Evolutionary conservation across 352 stramenopile genomes (phyloP), one percentile per base, ranked within the genome.

Genomic region (Pythium dissimile): DNA sequence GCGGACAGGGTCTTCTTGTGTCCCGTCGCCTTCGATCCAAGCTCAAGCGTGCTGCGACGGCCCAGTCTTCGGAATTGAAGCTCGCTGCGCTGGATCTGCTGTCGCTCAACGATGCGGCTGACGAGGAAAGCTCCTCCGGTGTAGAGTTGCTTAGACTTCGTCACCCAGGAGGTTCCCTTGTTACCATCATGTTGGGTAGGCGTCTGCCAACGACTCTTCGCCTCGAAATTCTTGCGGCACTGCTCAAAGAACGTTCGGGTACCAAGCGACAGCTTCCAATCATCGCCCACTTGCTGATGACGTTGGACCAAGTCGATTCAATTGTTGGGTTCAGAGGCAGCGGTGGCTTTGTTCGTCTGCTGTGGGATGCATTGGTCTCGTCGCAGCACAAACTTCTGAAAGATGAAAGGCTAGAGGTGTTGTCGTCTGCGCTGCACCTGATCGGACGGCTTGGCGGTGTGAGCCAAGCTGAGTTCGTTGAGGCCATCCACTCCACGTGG

Each of bases 361-460:
- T 63, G 10, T 63, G 55, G 55, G 15, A 23, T 7, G n/a, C 47
- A 2, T 15, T 63, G 1, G n/a, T 34, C 4, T 31, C 39, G 21
- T 27, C 42, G 0, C 4, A 20, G 20, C 5, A 26, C 4, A 10
- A 52, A 24, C 9, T 12, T 9, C 13, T 11, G 0, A 16, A 39
- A 5, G 26, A 20, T 5, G 13, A 45, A 16, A 20, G 12, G n/a
- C 11, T 41, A 31, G 16, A 48, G 15, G 59, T 54, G 5, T 10
- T 67, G 13, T 67, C 51, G 7, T 23, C 59, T 21, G 59, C 50
- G 16, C 44, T 67, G 12, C 52, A 62, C 24, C 9, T 67, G 7
- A 12, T 62, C 28, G 28, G 32, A n/a, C 30, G 34, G 30, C 38
- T 61, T 0, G 51, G 59, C 18, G 59, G 59, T 13, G 38, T 61